Evolutionary conservation across 495 filamentous ascomycete genomes (phyloP), one percentile per base, ranked within the genome.

Genomic region (Talaromyces nanjingensis): DNA sequence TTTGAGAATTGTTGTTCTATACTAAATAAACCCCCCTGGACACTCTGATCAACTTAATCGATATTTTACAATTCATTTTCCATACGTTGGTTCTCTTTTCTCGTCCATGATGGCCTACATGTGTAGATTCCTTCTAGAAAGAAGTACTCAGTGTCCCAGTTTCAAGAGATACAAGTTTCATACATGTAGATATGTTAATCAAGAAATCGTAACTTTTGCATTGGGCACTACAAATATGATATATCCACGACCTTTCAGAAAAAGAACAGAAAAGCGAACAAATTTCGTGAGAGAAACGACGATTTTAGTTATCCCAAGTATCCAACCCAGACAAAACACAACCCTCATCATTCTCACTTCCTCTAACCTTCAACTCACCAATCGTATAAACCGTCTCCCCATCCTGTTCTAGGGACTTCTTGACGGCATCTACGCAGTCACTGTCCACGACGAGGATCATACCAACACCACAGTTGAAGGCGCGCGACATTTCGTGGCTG

Each of bases 391-490:
- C 89, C 42, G 70, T 87, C 82, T 98, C 93, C 12, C 92, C 94
- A 31, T 81, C 77, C 20, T 71, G 75, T 70, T 82, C 73, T 42
- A 96, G 73, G 16, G 71, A 62, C 7, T 81, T 77, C 45, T 66
- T 66, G 25, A 81, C 75, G 57, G 76, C 76, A 31, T 85, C 80
- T 0, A 69, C 84, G 59, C 86, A 77, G 52, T 71, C 84, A 65
- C 77, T 73, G 20, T 79, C 80, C 0, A 96, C 91, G 7, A 91
- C 92, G 7, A 93, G 72, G 4, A 97, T 89, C 91, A 98, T 96
- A 56, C 94, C 94, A 24, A 98, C 73, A 60, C 94, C 94, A 24
- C 86, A 91, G 78, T 98, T 98, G 82, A 96, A 98, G n/a, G 90
- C 90, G 63, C 91, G 81, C 34, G 86, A 89, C 81, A 98, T 91